Evolutionary conservation across 305 asterid genomes (phyloP).

Genomic region (Solanum hybrid): DNA sequence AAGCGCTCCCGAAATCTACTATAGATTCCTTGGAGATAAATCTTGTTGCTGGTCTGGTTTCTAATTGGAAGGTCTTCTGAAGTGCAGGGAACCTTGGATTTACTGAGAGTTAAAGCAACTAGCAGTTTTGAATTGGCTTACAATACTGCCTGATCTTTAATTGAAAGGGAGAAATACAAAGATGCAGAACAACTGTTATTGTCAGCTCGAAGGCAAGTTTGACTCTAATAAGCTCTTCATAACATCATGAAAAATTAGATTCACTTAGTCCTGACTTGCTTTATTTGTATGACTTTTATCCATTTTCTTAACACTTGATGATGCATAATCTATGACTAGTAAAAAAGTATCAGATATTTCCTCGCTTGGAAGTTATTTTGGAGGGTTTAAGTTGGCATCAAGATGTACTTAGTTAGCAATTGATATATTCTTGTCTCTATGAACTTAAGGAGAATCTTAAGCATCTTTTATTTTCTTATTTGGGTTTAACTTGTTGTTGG

Average conservation of each 20-base stretch:
- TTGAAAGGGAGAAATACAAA: slow-evolving; percentile 46
- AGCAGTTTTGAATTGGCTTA: slow-evolving; percentile 27
- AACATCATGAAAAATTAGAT: no score
- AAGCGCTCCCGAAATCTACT: slow-evolving; percentile 55
- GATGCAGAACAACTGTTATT: slow-evolving; percentile 83
- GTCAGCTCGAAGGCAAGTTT: slow-evolving; percentile 56
- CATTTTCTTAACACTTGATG: not conserved
- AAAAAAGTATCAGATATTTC: not conserved
- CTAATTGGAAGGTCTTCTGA: slow-evolving; percentile 73
- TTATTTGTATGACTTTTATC: not conserved
- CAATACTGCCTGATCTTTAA: slow-evolving; percentile 75
- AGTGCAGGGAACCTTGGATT: slow-evolving; percentile 63
- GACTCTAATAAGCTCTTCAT: not conserved
- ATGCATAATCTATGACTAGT: not conserved
- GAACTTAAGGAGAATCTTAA: no score
- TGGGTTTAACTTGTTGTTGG: no score
- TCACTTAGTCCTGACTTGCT: not conserved
- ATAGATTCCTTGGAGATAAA: slow-evolving; percentile 62
- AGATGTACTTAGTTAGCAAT: no score
- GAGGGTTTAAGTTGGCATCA: no score
- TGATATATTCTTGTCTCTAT: no score
- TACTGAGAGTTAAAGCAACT: slow-evolving; percentile 65
- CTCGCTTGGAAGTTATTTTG: no score
- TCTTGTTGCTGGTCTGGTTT: slow-evolving; percentile 66
- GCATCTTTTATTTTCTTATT: no score